A percentile compares a stretch with the other conserved stretches of the same genome.
Evolutionary conservation across 352 stramenopile genomes (phyloP).

Genomic region (Pythium brachiatum): DNA sequence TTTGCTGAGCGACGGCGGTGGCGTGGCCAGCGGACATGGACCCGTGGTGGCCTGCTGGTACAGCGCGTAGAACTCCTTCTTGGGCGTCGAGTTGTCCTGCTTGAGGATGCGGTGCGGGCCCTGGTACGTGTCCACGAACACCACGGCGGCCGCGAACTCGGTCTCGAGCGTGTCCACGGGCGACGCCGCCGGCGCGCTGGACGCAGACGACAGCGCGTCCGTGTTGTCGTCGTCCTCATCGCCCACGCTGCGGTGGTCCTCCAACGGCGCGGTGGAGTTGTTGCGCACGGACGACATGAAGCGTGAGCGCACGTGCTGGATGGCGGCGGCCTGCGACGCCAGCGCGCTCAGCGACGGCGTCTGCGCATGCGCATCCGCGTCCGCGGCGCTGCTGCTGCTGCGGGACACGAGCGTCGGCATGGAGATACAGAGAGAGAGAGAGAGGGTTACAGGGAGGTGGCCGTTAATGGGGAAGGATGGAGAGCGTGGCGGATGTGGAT

Average conservation of each 20-base stretch:
- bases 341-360: conserved; percentile 36
- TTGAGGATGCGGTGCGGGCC: conserved; percentile 75
- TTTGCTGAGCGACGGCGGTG: conserved; percentile 39
- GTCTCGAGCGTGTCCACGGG: conserved; percentile 46
- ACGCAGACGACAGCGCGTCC: conserved; percentile 21
- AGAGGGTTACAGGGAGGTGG: no score
- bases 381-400: conserved; percentile 1
- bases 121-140: conserved; percentile 82
- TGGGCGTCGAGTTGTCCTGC: conserved; percentile 66
- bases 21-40: conserved; percentile 38
- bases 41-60: conserved; percentile 75
- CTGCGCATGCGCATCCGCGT: not conserved
- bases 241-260: not conserved
- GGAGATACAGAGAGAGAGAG: not conserved
- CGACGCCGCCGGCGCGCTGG: conserved; percentile 22
- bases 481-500: not conserved
- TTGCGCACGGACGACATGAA: conserved; percentile 35
- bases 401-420: conserved; percentile 27
- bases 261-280: not conserved
- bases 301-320: conserved; percentile 42
- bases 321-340: conserved; percentile 39
- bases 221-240: conserved; percentile 37
- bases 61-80: conserved; percentile 78
- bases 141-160: conserved; percentile 67
- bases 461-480: no score